phyloP scores from a whole-genome alignment of 495 filamentous ascomycete genomes.

The Podospora bellae-mahoneyi region DNA sequence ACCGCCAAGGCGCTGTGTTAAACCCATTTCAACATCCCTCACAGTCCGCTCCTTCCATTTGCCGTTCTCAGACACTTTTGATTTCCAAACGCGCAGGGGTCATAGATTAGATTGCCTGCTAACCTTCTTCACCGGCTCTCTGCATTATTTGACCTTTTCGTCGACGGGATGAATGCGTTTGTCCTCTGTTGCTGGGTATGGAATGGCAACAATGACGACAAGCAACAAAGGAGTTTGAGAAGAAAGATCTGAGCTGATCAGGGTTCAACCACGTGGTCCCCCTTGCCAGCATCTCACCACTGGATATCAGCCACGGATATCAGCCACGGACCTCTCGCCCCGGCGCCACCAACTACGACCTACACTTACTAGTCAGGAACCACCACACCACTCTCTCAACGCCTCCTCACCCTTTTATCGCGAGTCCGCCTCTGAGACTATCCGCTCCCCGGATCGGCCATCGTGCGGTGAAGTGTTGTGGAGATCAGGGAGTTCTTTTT shows the following conservation, averaged over 20 bases:
- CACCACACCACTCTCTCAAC: neutral
- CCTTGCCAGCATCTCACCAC: neutral
- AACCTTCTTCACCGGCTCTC: neutral
- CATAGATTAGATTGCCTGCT: constrained; percentile 8
- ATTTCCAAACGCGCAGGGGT: constrained; percentile 14
- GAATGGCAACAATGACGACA: neutral
- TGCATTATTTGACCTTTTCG: constrained; percentile 2
- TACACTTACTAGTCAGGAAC: neutral
- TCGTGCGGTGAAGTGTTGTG: neutral
- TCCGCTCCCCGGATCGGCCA: neutral
- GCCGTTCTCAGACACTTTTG: constrained; percentile 8
- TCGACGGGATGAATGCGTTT: neutral
- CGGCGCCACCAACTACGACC: neutral
- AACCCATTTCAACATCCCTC: constrained; percentile 4
- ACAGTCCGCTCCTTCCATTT: constrained; percentile 10
- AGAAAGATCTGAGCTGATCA: neutral
- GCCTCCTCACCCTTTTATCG: neutral
- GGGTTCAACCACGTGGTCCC: neutral
- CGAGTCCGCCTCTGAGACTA: neutral
- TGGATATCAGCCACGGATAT: neutral
- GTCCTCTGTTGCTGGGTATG: neutral
- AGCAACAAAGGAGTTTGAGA: neutral
- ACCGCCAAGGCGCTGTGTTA: constrained; percentile 8
- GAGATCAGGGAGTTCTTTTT: neutral
- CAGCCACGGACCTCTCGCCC: neutral